Percentiles rank a stretch among this genome's conserved stretches.
Evolutionary conservation across 2,329 filamentous ascomycete genomes (phyloP).

Genomic region (Ploettnerulaceae sp.): DNA sequence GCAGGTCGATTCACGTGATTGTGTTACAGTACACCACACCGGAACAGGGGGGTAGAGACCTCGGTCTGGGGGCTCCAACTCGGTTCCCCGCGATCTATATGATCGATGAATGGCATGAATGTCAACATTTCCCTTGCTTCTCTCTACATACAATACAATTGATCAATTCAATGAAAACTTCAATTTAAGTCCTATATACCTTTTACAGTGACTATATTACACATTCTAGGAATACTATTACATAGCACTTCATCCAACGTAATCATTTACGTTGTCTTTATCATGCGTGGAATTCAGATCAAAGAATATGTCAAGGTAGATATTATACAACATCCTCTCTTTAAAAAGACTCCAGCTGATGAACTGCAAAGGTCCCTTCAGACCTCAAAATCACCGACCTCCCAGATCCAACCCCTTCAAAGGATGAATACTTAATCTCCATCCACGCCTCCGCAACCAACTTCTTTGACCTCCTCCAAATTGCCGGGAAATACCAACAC

Average conservation of each 20-base stretch:
- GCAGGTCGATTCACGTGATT: background rate
- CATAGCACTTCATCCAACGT: too few species aligned
- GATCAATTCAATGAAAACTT: background rate
- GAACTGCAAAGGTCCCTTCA: constrained; percentile 57
- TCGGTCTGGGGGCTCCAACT: constrained; percentile 6
- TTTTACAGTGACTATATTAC: too few species aligned
- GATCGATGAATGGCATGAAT: background rate
- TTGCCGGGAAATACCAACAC: constrained; percentile 91
- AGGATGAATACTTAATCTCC: constrained; percentile 77
- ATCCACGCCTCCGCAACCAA: constrained; percentile 87
- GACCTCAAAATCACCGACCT: constrained; percentile 73
- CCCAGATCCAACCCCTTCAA: constrained; percentile 65
- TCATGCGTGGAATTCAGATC: constrained; percentile 72
- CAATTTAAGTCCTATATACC: too few species aligned
- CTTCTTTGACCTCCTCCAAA: constrained; percentile 96
- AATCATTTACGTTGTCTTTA: too few species aligned
- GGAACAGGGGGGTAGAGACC: background rate
- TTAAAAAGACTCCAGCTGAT: constrained; percentile 3
- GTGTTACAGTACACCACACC: background rate
- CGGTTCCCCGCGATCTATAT: constrained; percentile 6
- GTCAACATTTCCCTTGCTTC: background rate
- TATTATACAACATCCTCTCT: background rate
- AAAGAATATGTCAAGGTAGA: constrained; percentile 68
- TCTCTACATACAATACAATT: background rate
- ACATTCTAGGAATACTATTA: too few species aligned